phyloP scores from a whole-genome alignment of 179 eudicot genomes.

The Beta corolliflora region DNA sequence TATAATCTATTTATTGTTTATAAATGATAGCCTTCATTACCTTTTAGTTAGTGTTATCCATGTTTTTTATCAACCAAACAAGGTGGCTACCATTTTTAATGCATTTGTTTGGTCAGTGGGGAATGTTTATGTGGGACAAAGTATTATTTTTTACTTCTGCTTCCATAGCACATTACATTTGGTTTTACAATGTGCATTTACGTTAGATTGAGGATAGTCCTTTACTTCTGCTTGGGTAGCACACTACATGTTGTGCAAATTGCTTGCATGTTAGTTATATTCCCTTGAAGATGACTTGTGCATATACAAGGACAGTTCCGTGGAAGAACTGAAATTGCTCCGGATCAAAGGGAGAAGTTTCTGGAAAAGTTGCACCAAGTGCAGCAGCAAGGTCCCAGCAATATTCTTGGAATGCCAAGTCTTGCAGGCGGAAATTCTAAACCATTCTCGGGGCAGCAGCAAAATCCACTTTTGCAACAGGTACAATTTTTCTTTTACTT shows the following conservation, averaged over 20 bases:
- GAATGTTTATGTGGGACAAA: not conserved
- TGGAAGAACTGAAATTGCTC: constrained; percentile 96
- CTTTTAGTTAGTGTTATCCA: not conserved
- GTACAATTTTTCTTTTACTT: constrained; percentile 31
- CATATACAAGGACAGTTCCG: constrained; percentile 70
- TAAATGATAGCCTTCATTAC: not conserved
- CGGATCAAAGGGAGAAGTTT: constrained; percentile 94
- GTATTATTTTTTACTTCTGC: not conserved
- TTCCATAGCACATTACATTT: not conserved
- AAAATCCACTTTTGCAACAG: constrained; percentile 82
- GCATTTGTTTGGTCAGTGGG: not conserved
- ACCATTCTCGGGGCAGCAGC: constrained; percentile 84
- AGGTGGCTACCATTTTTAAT: no score
- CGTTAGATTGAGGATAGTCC: not conserved
- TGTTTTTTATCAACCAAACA: not conserved
- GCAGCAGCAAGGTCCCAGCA: constrained; percentile 87
- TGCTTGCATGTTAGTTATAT: not conserved
- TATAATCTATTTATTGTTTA: not conserved
- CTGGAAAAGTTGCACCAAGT: constrained; percentile 85
- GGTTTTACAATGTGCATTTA: not conserved
- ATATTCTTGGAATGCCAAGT: constrained; percentile 72
- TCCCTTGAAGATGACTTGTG: not conserved
- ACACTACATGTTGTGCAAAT: not conserved
- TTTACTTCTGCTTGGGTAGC: not conserved
- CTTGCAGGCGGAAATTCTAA: constrained; percentile 74